Conservation (phyloP, 2,329 filamentous ascomycete species). For the Pseudogymnoascus sp. region DNA sequence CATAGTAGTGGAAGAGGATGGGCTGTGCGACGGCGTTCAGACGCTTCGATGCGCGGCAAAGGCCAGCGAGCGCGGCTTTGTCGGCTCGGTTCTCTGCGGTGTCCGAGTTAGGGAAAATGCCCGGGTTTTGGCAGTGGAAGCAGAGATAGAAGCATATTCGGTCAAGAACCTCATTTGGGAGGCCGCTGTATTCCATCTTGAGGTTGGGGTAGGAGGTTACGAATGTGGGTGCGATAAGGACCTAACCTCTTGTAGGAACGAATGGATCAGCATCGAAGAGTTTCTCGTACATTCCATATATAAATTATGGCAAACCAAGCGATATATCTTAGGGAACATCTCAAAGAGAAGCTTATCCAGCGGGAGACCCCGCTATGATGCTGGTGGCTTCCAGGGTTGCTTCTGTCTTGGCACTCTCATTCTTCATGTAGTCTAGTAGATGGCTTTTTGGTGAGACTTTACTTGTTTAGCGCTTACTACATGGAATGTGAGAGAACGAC, state of each 20-base stretch:
- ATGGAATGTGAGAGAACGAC: no score
- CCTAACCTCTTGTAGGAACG: neutral
- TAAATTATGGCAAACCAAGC: neutral
- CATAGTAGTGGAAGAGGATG: neutral
- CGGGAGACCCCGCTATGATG: neutral
- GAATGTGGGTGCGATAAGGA: neutral
- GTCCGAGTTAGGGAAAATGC: neutral
- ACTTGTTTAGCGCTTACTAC: no score
- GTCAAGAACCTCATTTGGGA: neutral
- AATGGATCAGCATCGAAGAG: neutral
- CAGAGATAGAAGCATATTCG: neutral
- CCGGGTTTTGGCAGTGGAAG: neutral
- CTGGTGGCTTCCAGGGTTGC: neutral
- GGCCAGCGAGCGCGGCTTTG: neutral
- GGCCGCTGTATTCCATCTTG: neutral
- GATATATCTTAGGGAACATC: neutral
- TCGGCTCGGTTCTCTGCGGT: neutral
- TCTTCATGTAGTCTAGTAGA: neutral
- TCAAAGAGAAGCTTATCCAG: neutral
- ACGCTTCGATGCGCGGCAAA: neutral
- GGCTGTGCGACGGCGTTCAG: neutral
- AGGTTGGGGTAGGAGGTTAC: neutral
- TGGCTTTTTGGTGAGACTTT: no score
- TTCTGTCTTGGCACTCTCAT: neutral
- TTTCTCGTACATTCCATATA: neutral